Percentiles rank a stretch among this genome's conserved stretches.
These are phyloP conservation scores for Aspergillus texensis DNA, from an alignment of 2,329 filamentous ascomycete species.

Conservation along the genomic window DNA sequence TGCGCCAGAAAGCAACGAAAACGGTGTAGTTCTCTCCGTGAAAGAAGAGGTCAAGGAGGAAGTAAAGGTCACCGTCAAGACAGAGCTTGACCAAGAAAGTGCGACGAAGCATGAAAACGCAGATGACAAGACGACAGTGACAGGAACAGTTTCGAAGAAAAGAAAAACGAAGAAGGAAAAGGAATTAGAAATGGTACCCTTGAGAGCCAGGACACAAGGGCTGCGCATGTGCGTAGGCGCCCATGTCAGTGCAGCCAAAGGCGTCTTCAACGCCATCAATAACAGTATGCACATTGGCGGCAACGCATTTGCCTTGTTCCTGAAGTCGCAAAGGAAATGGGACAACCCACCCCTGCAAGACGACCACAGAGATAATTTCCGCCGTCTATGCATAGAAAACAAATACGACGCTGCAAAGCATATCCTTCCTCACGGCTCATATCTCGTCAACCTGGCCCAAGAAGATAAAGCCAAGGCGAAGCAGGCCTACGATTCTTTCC, in stretches of 20 bases:
- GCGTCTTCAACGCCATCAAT: conserved; percentile 82
- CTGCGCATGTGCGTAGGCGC: conserved; percentile 87
- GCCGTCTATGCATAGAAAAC: conserved; percentile 66
- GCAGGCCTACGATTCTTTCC: conserved; percentile 82
- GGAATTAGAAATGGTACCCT: conserved; percentile 59
- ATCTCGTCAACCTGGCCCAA: conserved; percentile 94
- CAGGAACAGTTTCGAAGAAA: conserved; percentile 46
- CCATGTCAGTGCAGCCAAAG: conserved; percentile 87
- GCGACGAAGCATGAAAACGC: conserved; percentile 23
- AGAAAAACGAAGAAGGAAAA: conserved; percentile 59
- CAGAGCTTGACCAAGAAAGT: conserved; percentile 10
- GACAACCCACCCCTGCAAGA: conserved; percentile 74
- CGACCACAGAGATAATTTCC: conserved; percentile 71
- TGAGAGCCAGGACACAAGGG: conserved; percentile 70
- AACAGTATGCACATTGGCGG: conserved; percentile 80
- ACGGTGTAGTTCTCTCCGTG: conserved; percentile 1
- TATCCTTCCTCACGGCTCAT: conserved; percentile 90
- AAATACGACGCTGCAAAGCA: conserved; percentile 71
- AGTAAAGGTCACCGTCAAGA: conserved; percentile 1
- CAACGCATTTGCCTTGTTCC: conserved; percentile 91
- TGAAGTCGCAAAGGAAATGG: conserved; percentile 98
- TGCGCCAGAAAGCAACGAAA: conserved; percentile 14
- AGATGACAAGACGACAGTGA: conserved; percentile 49
- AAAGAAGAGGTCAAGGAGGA: conserved; percentile 25
- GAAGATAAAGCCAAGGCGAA: conserved; percentile 75